Conservation (phyloP, 2,329 filamentous ascomycete species). For the Aspergillus sp. region DNA sequence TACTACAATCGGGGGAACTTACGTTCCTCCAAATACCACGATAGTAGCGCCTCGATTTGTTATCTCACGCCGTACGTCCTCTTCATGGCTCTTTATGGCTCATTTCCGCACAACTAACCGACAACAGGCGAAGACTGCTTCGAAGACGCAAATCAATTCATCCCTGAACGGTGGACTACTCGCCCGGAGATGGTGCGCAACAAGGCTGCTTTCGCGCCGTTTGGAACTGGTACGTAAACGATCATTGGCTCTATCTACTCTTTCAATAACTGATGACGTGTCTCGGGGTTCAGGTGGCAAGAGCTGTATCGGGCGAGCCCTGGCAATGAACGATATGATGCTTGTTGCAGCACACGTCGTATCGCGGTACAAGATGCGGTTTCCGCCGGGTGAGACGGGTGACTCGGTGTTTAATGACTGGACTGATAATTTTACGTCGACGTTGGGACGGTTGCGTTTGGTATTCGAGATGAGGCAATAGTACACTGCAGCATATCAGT, state of each 20-base stretch:
- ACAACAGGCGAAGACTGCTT: slow-evolving; percentile 22
- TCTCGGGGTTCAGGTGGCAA: slow-evolving; percentile 11
- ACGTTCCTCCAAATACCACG: slow-evolving; percentile 25
- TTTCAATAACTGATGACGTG: neutral
- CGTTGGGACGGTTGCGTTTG: slow-evolving; percentile 20
- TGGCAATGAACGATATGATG: slow-evolving; percentile 26
- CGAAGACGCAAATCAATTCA: slow-evolving; percentile 17
- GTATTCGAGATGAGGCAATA: slow-evolving; percentile 13
- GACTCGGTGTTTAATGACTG: slow-evolving; percentile 14
- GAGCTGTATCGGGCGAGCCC: slow-evolving; percentile 21
- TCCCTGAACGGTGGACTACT: slow-evolving; percentile 26
- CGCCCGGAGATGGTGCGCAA: slow-evolving; percentile 21
- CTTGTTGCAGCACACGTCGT: slow-evolving; percentile 23
- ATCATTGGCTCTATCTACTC: neutral
- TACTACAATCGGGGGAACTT: slow-evolving; percentile 17
- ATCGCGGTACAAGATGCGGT: slow-evolving; percentile 16
- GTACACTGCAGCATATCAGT: neutral
- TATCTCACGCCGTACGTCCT: slow-evolving; percentile 21
- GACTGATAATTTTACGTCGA: slow-evolving; percentile 25
- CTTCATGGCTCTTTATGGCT: too few species aligned
- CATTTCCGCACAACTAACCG: neutral
- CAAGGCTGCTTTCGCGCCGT: slow-evolving; percentile 21
- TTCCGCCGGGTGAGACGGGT: slow-evolving; percentile 17
- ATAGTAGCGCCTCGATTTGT: slow-evolving; percentile 23
- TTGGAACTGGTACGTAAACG: slow-evolving; percentile 21